phyloP scores from a whole-genome alignment of 2,329 filamentous ascomycete genomes.

The Exophiala dermatitidis region DNA sequence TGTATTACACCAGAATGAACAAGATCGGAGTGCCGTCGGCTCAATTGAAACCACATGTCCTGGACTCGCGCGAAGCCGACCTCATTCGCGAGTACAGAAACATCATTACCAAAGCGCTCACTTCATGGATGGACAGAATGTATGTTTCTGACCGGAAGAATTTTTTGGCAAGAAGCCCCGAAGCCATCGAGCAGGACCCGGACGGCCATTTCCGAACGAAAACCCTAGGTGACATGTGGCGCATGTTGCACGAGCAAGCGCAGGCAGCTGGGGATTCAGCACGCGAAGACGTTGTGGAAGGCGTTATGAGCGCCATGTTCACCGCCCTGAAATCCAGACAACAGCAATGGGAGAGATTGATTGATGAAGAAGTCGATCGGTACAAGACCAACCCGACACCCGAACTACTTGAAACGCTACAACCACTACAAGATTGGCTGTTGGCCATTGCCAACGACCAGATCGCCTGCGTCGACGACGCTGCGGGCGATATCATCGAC shows the following conservation, averaged over 20 bases:
- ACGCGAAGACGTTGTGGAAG: conserved; percentile 84
- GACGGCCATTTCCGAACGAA: conserved; percentile 88
- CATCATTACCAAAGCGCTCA: conserved; percentile 89
- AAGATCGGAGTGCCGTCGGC: conserved; percentile 74
- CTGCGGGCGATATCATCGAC: conserved; percentile 61
- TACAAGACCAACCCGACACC: conserved; percentile 51
- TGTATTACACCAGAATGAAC: conserved; percentile 92
- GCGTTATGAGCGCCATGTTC: conserved; percentile 95
- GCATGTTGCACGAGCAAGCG: conserved; percentile 91
- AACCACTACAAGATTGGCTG: conserved; percentile 77
- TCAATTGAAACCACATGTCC: conserved; percentile 74
- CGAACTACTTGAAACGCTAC: conserved; percentile 59
- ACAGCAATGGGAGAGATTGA: conserved; percentile 75
- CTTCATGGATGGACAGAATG: conserved; percentile 97
- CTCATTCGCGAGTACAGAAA: conserved; percentile 88
- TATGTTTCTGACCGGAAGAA: conserved; percentile 72
- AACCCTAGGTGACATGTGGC: conserved; percentile 90
- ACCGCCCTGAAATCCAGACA: conserved; percentile 75
- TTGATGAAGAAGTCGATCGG: conserved; percentile 73
- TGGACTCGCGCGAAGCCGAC: conserved; percentile 84
- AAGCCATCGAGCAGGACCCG: conserved; percentile 78
- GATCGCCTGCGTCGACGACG: conserved; percentile 94
- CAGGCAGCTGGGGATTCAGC: conserved; percentile 76
- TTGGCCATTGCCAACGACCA: conserved; percentile 97
- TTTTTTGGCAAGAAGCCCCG: conserved; percentile 68